Evolutionary conservation across 192 early-diverging fungal species (phyloP), one percentile per base, ranked within the genome.

Genomic region (Coemansia sp.): DNA sequence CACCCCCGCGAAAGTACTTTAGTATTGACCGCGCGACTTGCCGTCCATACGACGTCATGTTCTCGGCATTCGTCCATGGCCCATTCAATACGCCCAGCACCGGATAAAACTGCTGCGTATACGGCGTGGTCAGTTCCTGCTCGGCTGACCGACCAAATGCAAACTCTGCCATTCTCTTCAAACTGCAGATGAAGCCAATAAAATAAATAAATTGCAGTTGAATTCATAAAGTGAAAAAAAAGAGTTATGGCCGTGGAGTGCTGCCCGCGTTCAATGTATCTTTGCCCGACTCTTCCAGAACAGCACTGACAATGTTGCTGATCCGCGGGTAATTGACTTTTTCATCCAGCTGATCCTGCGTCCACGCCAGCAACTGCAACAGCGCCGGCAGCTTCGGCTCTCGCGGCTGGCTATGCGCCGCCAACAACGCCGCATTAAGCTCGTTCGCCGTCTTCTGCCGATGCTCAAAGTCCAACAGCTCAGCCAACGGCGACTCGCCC

Each of bases 371-470:
- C 87, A 98, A 89, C 69, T 93, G 90, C 56, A 99, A 62, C 56
- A 99, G 58, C 15, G 87, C 82, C 17, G 95, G 95, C 54, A 99
- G 82, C 70, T 96, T 98, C 5, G 97, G 94, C 73, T 97, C 94
- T 57, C 86, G 90, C 32, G 95, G 95, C 73, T 95, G 93, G 58
- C 91, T 93, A 65, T 95, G 94, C 2, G 92, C 86, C 4, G 88
- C 85, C 53, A 99, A 75, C 62, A 99, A 86, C 5, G 95, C 97
- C 1, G 92, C 85, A 76, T 99, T 99, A 57, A 98, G 84, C 72
- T 99, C 97, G 21, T 87, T 88, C 0, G 97, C 97, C 5, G 90
- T 90, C 73, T 93, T 92, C 75, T 96, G 94, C 39, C 95, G 73
- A 62, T 99, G 95, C 15, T 86, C 79, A 74, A 90, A 88, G 45